Evolutionary conservation across 108 stramenopile genomes (phyloP).

Genomic region (Mayamaea pseudoterrestris): DNA sequence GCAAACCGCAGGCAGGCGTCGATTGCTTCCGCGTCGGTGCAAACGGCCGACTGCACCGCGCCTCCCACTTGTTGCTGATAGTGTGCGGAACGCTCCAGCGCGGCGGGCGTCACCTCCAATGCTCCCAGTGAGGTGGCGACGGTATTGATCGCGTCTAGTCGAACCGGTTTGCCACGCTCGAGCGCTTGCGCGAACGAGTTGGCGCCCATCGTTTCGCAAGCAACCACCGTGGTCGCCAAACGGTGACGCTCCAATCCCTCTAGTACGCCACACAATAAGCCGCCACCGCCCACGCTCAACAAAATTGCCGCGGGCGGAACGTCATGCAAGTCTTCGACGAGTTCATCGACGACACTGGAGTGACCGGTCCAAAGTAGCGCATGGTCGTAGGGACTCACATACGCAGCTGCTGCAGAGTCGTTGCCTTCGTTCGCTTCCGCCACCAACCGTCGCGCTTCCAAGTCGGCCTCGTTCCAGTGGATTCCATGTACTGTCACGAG

Average conservation of each 20-base stretch:
- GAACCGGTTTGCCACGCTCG: conserved; percentile 23
- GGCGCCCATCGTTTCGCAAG: conserved; percentile 84
- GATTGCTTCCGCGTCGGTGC: conserved; percentile 76
- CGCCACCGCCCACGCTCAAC: conserved; percentile 84
- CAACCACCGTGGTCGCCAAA: conserved; percentile 42
- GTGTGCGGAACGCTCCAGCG: conserved; percentile 36
- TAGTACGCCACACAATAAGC: conserved; percentile 68
- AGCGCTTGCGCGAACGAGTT: conserved; percentile 55
- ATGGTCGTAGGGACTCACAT: conserved; percentile 79
- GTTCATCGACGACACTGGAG: conserved; percentile 73
- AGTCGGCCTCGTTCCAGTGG: conserved; percentile 88
- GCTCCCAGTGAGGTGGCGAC: conserved; percentile 86
- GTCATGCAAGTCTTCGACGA: conserved; percentile 27
- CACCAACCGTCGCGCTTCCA: conserved; percentile 41
- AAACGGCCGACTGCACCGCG: conserved; percentile 37
- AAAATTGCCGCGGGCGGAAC: conserved; percentile 46
- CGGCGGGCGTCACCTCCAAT: conserved; percentile 58
- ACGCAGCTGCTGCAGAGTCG: conserved; percentile 15
- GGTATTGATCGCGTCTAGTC: conserved; percentile 49
- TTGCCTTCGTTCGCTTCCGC: conserved; percentile 7
- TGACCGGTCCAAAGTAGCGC: conserved; percentile 86
- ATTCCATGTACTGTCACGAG: conserved; percentile 67
- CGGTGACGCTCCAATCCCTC: conserved; percentile 61
- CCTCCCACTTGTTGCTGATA: conserved; percentile 24
- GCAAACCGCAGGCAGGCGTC: conserved; percentile 67